phyloP scores from a whole-genome alignment of 2,329 filamentous ascomycete species.

The Boeremia lycopersici region DNA sequence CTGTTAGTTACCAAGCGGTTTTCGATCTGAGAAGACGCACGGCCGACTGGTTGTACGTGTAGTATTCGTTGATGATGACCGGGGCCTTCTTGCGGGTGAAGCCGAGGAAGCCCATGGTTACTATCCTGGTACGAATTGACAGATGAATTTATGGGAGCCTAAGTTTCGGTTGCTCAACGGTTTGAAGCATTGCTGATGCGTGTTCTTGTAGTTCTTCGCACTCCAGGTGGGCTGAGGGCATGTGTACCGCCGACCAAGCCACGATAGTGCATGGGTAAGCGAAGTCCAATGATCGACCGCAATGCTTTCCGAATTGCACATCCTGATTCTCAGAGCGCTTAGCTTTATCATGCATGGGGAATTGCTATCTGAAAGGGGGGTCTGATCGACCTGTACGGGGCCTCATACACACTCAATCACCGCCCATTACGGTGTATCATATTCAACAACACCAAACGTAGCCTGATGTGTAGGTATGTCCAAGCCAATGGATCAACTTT shows the following conservation, averaged over 20 bases:
- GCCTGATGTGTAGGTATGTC: not conserved
- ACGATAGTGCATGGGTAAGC: not conserved
- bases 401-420: not conserved
- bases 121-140: not conserved
- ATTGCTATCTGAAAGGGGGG: not conserved
- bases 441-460: not conserved
- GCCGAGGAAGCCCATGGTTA: constrained; percentile 1
- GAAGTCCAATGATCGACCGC: constrained; percentile 4
- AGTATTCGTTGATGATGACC: constrained; percentile 3
- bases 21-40: not conserved
- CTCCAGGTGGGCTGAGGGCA: not conserved
- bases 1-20: not conserved
- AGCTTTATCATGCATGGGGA: not conserved
- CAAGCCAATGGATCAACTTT: not conserved
- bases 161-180: not conserved
- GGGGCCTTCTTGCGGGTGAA: constrained; percentile 1
- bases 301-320: not conserved
- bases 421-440: not conserved
- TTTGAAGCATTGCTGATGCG: not conserved
- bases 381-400: not conserved
- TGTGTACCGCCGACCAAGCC: constrained; percentile 4
- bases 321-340: not conserved
- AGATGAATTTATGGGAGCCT: not conserved
- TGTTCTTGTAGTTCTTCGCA: not conserved
- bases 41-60: constrained; percentile 2